Evolutionary conservation across 352 stramenopile species (phyloP).

Genomic region (Pythium coloratum): DNA sequence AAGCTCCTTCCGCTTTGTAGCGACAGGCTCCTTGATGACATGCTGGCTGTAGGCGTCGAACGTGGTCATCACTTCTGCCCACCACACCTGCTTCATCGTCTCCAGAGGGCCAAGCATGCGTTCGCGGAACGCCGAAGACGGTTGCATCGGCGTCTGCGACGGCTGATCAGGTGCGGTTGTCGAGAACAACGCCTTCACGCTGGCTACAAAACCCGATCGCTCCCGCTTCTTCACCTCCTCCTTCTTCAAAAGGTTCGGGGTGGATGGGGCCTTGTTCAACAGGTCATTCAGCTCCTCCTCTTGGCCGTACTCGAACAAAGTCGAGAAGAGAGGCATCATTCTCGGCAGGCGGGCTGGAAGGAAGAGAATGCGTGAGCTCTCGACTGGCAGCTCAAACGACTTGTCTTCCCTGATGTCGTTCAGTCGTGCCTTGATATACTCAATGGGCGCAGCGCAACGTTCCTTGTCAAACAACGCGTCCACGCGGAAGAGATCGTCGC

Average conservation of each 20-base stretch:
- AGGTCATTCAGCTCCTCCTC: neutral
- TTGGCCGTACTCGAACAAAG: neutral
- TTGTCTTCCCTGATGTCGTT: neutral
- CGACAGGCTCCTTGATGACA: neutral
- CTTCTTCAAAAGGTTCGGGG: neutral
- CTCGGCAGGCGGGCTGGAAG: neutral
- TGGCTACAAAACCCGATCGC: neutral
- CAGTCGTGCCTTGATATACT: neutral
- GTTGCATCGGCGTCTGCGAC: neutral
- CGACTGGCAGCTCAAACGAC: neutral
- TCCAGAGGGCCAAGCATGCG: neutral
- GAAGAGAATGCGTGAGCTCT: neutral
- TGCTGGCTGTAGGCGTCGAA: neutral
- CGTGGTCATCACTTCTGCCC: neutral
- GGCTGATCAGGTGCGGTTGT: no score
- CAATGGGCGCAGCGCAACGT: neutral
- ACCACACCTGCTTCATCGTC: conserved; percentile 3
- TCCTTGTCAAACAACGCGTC: neutral
- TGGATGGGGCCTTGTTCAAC: neutral
- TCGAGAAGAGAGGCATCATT: neutral
- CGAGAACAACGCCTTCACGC: neutral
- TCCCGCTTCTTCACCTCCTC: neutral
- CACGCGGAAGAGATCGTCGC: neutral
- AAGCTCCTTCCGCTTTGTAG: neutral
- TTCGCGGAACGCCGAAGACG: neutral